phyloP scores from a whole-genome alignment of 495 filamentous ascomycete species.

The Aspergillus hancockii region DNA sequence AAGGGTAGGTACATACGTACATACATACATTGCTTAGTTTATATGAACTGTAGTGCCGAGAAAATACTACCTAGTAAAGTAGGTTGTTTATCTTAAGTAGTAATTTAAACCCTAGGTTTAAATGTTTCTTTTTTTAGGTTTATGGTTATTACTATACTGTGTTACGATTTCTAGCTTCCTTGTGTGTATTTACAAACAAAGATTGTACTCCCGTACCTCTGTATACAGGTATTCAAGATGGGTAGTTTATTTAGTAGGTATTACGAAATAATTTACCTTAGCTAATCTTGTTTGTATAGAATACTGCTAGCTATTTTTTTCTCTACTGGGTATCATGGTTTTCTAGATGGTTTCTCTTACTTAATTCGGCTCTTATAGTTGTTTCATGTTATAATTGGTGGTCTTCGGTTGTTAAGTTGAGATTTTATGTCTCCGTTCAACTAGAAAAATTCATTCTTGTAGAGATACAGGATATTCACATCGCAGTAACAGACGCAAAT shows the following conservation, averaged over 20 bases:
- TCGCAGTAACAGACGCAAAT: neutral
- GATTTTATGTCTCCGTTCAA: neutral
- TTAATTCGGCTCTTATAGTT: too few relatives aligned
- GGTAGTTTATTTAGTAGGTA: neutral
- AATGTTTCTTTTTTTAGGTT: neutral
- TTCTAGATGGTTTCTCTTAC: too few relatives aligned
- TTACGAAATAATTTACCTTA: neutral
- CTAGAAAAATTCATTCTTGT: constrained; percentile 9
- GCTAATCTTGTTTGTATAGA: too few relatives aligned
- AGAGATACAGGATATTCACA: constrained; percentile 17
- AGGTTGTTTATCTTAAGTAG: neutral
- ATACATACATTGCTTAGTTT: too few relatives aligned
- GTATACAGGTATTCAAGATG: neutral
- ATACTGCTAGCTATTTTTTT: neutral
- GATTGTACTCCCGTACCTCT: neutral
- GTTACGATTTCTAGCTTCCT: neutral
- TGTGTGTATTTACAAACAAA: neutral
- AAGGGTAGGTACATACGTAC: neutral
- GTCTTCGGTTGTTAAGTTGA: neutral
- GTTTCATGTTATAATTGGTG: neutral
- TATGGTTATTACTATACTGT: neutral
- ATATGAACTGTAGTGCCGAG: too few relatives aligned
- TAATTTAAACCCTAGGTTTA: neutral
- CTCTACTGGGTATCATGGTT: too few relatives aligned
- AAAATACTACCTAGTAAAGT: too few relatives aligned